Base-by-base conservation (phyloP, 83 land plant genomes). In the Picea abies region DNA sequence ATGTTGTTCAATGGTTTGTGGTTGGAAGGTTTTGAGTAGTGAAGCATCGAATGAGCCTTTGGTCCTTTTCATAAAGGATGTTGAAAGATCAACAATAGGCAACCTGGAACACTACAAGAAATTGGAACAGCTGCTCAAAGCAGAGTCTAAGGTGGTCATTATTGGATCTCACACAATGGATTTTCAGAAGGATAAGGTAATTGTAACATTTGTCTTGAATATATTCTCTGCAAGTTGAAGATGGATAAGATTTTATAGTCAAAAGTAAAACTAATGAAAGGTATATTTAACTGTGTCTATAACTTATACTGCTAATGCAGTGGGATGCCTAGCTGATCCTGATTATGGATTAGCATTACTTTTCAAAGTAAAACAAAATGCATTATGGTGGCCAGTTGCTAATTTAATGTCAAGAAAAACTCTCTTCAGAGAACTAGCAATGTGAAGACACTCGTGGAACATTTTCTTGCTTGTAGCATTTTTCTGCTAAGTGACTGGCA, bases 21-120 rank as follows among this genome's bases (percentile, higher is more conserved):
- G n/a, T 11, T 82, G 60, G 76, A 72, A 81, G 83, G 47, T 88
- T 49, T 32, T 86, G 80, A 60, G 72, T 63, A 26, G 83, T 12
- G 90, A 88, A 78, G 90, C 90, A 60, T 88, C 84, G 60, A 88
- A 88, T 56, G 89, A 86, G 37, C 89, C 90, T 49, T 63, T 88
- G 69, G 84, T 88, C 61, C 82, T 88, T 58, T 83, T 86, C 22
- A 88, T 88, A 49, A 83, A 88, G 78, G 86, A 88, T 81, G 86
- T 86, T 75, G 90, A 88, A 72, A 88, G 81, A 63, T 88, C 90
- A 20, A 88, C 86, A 17, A 83, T 83, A 66, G 90, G 90, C 71
- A 88, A 88, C 60, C 81, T 88, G 78, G 90, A 88, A 81, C 88
- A 87, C 44, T 88, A 88, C 73, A 83, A 82, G 80, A 88, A 83